Conservation (phyloP, 2,329 filamentous ascomycete genomes). For the Triangularia setosa region DNA sequence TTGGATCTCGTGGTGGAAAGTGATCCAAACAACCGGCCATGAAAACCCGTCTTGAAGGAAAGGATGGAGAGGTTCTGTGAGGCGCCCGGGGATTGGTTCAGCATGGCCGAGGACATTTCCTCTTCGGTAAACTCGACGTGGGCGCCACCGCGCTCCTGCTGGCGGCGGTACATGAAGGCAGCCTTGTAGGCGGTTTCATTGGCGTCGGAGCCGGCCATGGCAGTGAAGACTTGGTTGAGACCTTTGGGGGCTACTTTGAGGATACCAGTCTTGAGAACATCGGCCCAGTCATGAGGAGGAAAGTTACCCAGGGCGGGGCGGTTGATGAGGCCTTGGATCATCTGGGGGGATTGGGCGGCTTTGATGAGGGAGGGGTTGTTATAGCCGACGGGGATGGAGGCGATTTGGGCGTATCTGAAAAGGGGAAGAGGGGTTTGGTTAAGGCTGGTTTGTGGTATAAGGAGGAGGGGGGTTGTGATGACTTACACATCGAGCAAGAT, state of each 20-base stretch:
- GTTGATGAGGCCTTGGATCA: conserved; percentile 80
- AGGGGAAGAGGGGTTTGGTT: not conserved
- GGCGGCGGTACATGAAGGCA: conserved; percentile 87
- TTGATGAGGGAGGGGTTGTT: conserved; percentile 76
- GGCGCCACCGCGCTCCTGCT: conserved; percentile 73
- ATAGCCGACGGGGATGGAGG: conserved; percentile 88
- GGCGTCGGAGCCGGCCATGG: conserved; percentile 83
- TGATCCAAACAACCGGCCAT: conserved; percentile 83
- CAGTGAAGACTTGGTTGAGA: conserved; percentile 84
- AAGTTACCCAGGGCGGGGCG: conserved; percentile 88
- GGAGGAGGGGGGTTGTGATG: not conserved
- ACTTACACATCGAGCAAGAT: conserved; percentile 67
- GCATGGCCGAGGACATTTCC: conserved; percentile 72
- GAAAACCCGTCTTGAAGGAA: conserved; percentile 84
- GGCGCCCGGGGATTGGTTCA: conserved; percentile 73
- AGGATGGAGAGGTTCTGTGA: conserved; percentile 74
- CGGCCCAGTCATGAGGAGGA: conserved; percentile 77
- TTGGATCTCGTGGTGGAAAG: conserved; percentile 89
- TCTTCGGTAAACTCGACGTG: conserved; percentile 74
- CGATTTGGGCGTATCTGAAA: conserved; percentile 78
- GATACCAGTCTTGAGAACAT: conserved; percentile 74
- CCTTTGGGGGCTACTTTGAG: conserved; percentile 80
- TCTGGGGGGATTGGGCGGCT: conserved; percentile 70
- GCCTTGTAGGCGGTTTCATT: conserved; percentile 96
- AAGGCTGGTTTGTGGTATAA: not conserved